Base-by-base conservation (phyloP, 2,329 filamentous ascomycete genomes). In the Paraphoma chrysanthemicola region DNA sequence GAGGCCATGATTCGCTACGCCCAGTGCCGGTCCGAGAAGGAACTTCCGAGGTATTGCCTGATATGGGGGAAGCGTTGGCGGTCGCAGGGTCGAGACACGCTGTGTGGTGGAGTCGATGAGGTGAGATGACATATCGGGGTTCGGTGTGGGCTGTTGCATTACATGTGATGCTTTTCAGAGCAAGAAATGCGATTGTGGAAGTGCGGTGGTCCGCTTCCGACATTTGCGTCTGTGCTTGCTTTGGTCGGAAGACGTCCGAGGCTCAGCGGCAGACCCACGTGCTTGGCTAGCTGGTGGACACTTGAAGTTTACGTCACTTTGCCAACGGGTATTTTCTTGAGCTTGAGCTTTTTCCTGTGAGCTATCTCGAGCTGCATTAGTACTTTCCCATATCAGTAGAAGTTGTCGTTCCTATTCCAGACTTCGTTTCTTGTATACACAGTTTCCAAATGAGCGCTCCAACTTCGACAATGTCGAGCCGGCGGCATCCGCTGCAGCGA, bases 401-500 rank as follows among this genome's bases (percentile, higher is more conserved):
- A 23, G 23, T 23, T 23, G 23, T 3, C 23, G 23, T 23, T 23
- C 23, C 23, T 12, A 8, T 23, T 12, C 12, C 42, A 28, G 28
- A 14, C 23, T n/a, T 42, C 16, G 41, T 30, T 16, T 1, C 12
- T 12, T 38, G 10, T 38, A 11, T 51, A n/a, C 9, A 16, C n/a
- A 44, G 42, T 8, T 36, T 44, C 44, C 31, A 44, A 17, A 69
- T 70, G 66, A 54, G 48, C 54, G 44, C 48, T 46, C 31, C 54
- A 43, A 53, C 66, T 44, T 56, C 60, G 33, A 48, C 63, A 7
- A 62, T 70, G 14, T 57, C 59, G 48, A 66, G 74, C 51, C 67
- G 70, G 48, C 73, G 69, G 44, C 88, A 92, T 77, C 86, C 84
- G 43, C 81, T 90, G 4, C 90, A 92, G 75, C 82, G 88, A 39